A percentile compares a stretch with the other conserved stretches of the same genome.
These are phyloP conservation scores for Penicillium sp. DNA, from an alignment of 2,329 filamentous ascomycete species.

Conservation along the genomic window DNA sequence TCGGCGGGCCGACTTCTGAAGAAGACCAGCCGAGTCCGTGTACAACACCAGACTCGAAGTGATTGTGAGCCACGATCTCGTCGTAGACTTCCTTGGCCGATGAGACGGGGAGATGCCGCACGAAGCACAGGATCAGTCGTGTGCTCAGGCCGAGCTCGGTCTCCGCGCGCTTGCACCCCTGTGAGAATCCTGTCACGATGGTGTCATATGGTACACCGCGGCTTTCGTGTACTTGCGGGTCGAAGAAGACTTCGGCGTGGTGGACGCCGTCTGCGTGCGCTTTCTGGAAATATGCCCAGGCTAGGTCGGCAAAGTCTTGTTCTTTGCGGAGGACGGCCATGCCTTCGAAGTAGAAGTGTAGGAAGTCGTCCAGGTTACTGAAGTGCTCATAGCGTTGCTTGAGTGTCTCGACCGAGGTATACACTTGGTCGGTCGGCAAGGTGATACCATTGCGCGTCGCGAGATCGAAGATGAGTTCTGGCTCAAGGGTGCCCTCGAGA, in stretches of 20 bases:
- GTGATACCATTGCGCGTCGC: constrained; percentile 63
- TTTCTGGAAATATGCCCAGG: constrained; percentile 67
- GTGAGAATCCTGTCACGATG: constrained; percentile 61
- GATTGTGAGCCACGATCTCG: constrained; percentile 38
- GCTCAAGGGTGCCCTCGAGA: constrained; percentile 71
- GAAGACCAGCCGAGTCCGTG: constrained; percentile 66
- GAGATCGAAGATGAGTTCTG: constrained; percentile 66
- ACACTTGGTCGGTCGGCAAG: constrained; percentile 63
- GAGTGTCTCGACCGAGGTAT: constrained; percentile 59
- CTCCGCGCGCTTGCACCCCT: constrained; percentile 60
- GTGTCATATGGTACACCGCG: constrained; percentile 63
- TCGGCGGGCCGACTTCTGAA: constrained; percentile 56
- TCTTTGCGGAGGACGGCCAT: constrained; percentile 65
- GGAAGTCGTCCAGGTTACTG: constrained; percentile 71
- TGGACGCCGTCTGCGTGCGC: constrained; percentile 64
- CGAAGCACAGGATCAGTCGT: constrained; percentile 67
- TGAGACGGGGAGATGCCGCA: constrained; percentile 64
- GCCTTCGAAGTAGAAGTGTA: constrained; percentile 74
- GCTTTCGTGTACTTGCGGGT: constrained; percentile 69
- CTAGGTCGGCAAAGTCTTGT: constrained; percentile 69
- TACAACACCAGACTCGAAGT: constrained; percentile 53
- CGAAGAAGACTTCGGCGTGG: constrained; percentile 78
- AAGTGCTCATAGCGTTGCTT: constrained; percentile 64
- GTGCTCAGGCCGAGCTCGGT: constrained; percentile 63
- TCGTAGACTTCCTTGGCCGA: constrained; percentile 49